These are phyloP conservation scores for Helenozyma rhizophorensis DNA, from an alignment of 805 yeast genomes.

Conservation along the genomic window DNA sequence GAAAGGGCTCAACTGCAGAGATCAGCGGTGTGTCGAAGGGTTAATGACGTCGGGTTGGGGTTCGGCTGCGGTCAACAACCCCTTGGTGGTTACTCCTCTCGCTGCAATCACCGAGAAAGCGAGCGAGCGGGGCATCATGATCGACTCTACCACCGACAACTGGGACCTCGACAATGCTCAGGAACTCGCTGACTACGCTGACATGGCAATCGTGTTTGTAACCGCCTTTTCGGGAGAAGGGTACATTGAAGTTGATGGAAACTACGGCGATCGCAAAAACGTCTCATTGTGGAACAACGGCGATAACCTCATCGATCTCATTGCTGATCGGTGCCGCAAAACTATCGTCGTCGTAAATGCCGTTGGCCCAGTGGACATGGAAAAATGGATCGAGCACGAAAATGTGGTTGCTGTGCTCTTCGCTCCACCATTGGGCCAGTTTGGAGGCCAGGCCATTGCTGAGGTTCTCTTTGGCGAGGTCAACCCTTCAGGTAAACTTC, in stretches of 20 bases:
- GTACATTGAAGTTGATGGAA: conserved; percentile 51
- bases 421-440: conserved; percentile 56
- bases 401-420: conserved; percentile 55
- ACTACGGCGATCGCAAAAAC: conserved; percentile 56
- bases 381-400: conserved; percentile 52
- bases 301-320: conserved; percentile 46
- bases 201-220: conserved; percentile 52
- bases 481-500: conserved; percentile 61
- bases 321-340: conserved; percentile 47
- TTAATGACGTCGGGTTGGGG: conserved; percentile 62
- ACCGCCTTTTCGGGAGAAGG: conserved; percentile 58
- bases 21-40: conserved; percentile 51
- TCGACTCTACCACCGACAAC: conserved; percentile 42
- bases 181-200: conserved; percentile 45
- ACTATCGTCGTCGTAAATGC: conserved; percentile 58
- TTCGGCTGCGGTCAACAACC: conserved; percentile 54
- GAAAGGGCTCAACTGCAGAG: conserved; percentile 50
- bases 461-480: conserved; percentile 56
- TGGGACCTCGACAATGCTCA: conserved; percentile 43
- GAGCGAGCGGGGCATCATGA: conserved; percentile 38
- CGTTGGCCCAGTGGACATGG: conserved; percentile 59
- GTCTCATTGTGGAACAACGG: conserved; percentile 54
- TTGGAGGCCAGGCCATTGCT: conserved; percentile 53
- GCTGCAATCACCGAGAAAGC: conserved; percentile 52
- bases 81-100: conserved; percentile 54